phyloP scores from a whole-genome alignment of 371 early-diverging fungal species.

The Mucor piriformis region DNA sequence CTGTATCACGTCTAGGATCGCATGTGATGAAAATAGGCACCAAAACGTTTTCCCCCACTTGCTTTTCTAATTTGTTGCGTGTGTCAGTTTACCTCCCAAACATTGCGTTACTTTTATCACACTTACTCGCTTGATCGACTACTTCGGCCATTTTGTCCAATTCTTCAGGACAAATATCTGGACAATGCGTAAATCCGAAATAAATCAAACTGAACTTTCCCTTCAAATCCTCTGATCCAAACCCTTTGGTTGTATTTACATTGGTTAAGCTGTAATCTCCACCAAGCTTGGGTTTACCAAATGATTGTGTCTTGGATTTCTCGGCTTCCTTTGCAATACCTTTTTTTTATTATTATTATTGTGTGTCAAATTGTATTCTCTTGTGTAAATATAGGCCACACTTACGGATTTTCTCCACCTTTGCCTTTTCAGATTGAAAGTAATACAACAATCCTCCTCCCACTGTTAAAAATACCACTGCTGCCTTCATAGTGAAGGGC shows the following conservation, averaged over 20 bases:
- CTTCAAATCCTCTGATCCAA: conserved; percentile 53
- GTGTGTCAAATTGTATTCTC: background rate
- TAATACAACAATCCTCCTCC: conserved; percentile 66
- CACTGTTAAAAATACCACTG: conserved; percentile 59
- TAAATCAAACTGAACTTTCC: conserved; percentile 90
- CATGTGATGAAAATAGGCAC: conserved; percentile 95
- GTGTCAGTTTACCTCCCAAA: background rate
- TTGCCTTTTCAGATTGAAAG: conserved; percentile 67
- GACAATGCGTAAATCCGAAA: conserved; percentile 98
- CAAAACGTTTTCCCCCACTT: conserved; percentile 59
- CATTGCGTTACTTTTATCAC: background rate
- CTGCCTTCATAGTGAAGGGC: conserved; percentile 53
- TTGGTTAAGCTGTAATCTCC: conserved; percentile 89
- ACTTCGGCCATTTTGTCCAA: conserved; percentile 95
- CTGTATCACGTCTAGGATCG: conserved; percentile 94
- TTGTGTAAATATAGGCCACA: background rate
- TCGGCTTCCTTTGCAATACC: conserved; percentile 32
- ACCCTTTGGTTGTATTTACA: conserved; percentile 52
- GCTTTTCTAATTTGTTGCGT: conserved; percentile 44
- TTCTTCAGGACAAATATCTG: conserved; percentile 98
- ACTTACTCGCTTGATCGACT: conserved; percentile 75
- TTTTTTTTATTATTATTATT: background rate
- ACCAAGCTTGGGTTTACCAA: conserved; percentile 90
- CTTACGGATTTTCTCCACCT: conserved; percentile 54
- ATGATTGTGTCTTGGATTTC: conserved; percentile 38